Base-by-base conservation (phyloP, 2,329 filamentous ascomycete genomes). In the Chaetoscypha palmicola region DNA sequence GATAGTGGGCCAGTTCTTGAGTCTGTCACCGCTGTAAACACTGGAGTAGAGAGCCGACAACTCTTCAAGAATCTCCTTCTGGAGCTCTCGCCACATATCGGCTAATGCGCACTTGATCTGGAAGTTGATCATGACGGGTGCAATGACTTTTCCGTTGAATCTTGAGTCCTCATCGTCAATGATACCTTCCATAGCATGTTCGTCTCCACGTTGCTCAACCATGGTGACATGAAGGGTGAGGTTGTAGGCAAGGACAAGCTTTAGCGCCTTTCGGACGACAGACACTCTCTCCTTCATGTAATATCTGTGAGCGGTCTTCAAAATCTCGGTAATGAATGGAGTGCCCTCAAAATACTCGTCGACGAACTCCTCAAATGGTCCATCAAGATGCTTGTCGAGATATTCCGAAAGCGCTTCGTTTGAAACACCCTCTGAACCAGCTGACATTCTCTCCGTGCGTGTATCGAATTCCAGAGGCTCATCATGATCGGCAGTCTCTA, bases 81-180 rank as follows among this genome's bases (percentile, higher is more conserved):
- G 90, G 46, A 97, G 74, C 66, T 95, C 90, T 53, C 91, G 89
- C 91, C 91, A 97, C 87, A 96, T 94, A 60, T 94, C 89, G 54
- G 90, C 91, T 69, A 97, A 82, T 43, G 90, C 90, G 60, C 86
- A 92, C 77, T 97, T 97, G 73, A 97, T 89, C 71, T 96, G 88
- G 78, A 96, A 96, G 73, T 96, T 97, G 77, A 97, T 94, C 90
- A 97, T 94, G 62, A 96, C 90, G 10, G 91, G 91, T 12, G 91
- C 91, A 51, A 95, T 81, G 26, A 84, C 90, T 72, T 91, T 91
- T 60, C 90, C 90, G 58, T 77, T 83, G 73, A 84, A 96, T 64
- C 87, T 92, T 54, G 88, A 94, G 42, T 83, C 78, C 58, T 86
- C 79, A 59, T 92, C 86, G 40, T 91, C 81, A 52, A 97, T 91